Evolutionary conservation across 2,329 filamentous ascomycete species (phyloP).

Genomic region (Phyllosticta citrichinensis): DNA sequence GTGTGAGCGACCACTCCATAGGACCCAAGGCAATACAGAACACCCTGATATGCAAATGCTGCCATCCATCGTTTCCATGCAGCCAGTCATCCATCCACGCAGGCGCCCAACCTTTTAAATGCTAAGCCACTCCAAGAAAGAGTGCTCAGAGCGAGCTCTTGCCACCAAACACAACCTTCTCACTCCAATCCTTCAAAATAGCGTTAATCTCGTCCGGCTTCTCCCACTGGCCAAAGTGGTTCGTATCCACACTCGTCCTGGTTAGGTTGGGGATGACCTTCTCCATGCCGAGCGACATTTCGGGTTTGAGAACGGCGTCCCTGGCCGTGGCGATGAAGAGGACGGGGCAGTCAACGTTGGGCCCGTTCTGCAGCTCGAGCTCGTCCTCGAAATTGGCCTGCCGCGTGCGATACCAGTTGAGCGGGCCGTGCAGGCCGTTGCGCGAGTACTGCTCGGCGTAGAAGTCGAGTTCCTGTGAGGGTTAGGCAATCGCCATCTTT

Average conservation of each 20-base stretch:
- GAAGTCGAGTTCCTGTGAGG: slow-evolving; percentile 55
- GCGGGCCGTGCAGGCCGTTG: slow-evolving; percentile 66
- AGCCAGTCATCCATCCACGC: not conserved
- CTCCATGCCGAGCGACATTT: slow-evolving; percentile 64
- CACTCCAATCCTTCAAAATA: slow-evolving; percentile 58
- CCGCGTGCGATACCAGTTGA: slow-evolving; percentile 80
- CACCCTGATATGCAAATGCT: too few relatives aligned
- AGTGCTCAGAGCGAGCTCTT: slow-evolving; percentile 35
- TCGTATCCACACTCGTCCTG: slow-evolving; percentile 53
- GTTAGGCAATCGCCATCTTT: not conserved
- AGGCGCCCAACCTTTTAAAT: not conserved
- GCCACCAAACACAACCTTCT: slow-evolving; percentile 40
- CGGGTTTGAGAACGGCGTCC: slow-evolving; percentile 63
- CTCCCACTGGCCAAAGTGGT: slow-evolving; percentile 80
- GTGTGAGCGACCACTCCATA: too few relatives aligned
- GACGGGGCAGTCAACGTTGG: slow-evolving; percentile 38
- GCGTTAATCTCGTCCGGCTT: slow-evolving; percentile 59
- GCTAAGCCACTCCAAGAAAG: not conserved
- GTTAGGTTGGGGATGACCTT: slow-evolving; percentile 54
- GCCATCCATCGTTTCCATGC: not conserved
- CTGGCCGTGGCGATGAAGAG: slow-evolving; percentile 64
- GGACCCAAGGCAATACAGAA: too few relatives aligned
- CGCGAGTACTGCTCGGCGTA: slow-evolving; percentile 64
- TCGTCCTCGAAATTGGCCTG: slow-evolving; percentile 72
- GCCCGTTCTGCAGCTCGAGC: slow-evolving; percentile 25